Evolutionary conservation across 805 yeast species (phyloP).

Genomic region (Kodamaea restingae): DNA sequence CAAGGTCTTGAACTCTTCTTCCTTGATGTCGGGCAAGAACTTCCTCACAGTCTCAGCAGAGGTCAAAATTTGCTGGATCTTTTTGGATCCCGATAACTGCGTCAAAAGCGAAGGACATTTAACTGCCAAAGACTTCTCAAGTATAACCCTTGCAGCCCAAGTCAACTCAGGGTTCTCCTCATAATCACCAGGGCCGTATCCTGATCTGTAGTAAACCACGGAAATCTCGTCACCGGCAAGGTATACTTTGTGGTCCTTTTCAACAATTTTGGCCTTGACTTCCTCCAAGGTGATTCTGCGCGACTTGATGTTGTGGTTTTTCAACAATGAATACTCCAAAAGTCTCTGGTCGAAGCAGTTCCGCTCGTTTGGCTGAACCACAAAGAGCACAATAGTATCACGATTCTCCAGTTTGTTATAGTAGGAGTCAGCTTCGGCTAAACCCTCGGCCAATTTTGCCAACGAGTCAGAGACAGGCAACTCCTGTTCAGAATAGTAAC

Average conservation of each 20-base stretch:
- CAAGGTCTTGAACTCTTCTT: constrained; percentile 30
- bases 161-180: constrained; percentile 46
- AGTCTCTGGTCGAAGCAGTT: constrained; percentile 90
- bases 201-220: constrained; percentile 86
- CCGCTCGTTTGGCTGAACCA: constrained; percentile 81
- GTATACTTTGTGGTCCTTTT: constrained; percentile 46
- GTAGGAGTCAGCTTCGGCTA: constrained; percentile 59
- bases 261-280: constrained; percentile 40
- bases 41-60: constrained; percentile 43
- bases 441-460: constrained; percentile 57
- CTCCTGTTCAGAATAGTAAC: constrained; percentile 43
- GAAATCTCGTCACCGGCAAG: constrained; percentile 68
- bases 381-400: constrained; percentile 58
- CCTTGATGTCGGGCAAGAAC: constrained; percentile 38
- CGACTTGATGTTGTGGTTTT: constrained; percentile 53
- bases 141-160: constrained; percentile 71
- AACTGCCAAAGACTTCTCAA: constrained; percentile 77
- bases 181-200: constrained; percentile 84
- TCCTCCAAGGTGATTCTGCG: constrained; percentile 66
- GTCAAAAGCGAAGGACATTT: constrained; percentile 89
- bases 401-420: constrained; percentile 42
- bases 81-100: constrained; percentile 90
- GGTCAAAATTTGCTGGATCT: constrained; percentile 86
- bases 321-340: constrained; percentile 66
- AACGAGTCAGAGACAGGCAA: constrained; percentile 70